Percentiles rank a stretch among this genome's conserved stretches.
Evolutionary conservation across 2,329 filamentous ascomycete species (phyloP).

Genomic region (Fusarium metavorans): DNA sequence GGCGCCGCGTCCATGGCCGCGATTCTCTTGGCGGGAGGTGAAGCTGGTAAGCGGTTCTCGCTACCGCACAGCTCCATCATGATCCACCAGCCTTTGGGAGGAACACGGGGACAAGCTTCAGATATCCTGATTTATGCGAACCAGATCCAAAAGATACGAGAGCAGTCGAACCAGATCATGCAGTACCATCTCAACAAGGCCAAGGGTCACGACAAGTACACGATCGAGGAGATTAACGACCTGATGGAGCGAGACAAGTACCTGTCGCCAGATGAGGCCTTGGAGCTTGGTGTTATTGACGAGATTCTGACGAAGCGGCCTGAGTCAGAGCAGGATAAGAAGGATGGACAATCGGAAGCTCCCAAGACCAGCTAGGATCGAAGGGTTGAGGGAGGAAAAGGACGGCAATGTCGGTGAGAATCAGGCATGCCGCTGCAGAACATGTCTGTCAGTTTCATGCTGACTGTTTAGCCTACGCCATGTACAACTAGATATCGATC

Average conservation of each 20-base stretch:
- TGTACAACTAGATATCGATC: slow-evolving; percentile 10
- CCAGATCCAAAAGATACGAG: slow-evolving; percentile 89
- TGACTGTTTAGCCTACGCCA: background rate
- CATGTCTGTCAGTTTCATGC: background rate
- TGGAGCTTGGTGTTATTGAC: slow-evolving; percentile 92
- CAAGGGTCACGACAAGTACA: slow-evolving; percentile 80
- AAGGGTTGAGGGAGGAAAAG: background rate
- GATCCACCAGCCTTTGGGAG: slow-evolving; percentile 94
- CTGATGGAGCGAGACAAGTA: slow-evolving; percentile 99
- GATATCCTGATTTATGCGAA: slow-evolving; percentile 98
- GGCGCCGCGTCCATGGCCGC: slow-evolving; percentile 97
- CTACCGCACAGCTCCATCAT: slow-evolving; percentile 96
- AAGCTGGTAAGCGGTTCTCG: slow-evolving; percentile 85
- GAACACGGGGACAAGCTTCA: slow-evolving; percentile 72
- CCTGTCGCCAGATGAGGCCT: slow-evolving; percentile 87
- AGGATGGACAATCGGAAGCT: slow-evolving; percentile 26
- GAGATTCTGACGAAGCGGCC: slow-evolving; percentile 80
- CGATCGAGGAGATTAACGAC: slow-evolving; percentile 85
- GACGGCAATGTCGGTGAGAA: background rate
- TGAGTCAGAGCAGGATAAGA: slow-evolving; percentile 51
- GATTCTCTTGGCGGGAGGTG: slow-evolving; percentile 86
- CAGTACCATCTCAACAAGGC: slow-evolving; percentile 84
- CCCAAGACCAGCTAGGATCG: slow-evolving; percentile 19
- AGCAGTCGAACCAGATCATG: slow-evolving; percentile 92
- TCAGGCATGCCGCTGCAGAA: background rate